These are phyloP conservation scores for Punctularia strigosozonata DNA, from an alignment of 768 basidiomycete genomes.

Conservation along the genomic window DNA sequence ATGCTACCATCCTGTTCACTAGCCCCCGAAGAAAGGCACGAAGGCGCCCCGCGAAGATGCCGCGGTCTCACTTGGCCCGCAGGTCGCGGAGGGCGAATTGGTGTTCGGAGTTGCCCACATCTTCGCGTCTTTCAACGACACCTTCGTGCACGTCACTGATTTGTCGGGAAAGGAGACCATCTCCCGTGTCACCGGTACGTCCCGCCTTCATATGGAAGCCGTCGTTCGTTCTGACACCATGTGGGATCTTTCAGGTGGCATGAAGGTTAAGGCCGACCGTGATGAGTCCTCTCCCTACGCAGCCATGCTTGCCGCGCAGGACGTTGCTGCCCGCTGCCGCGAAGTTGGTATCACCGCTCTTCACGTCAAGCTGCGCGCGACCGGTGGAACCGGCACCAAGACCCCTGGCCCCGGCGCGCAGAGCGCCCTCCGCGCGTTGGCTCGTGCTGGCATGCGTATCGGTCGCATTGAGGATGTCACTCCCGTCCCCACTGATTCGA, in stretches of 20 bases:
- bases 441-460: slow-evolving; percentile 96
- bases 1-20: too few species aligned
- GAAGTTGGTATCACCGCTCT: slow-evolving; percentile 98
- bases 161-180: slow-evolving; percentile 98
- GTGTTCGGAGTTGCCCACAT: slow-evolving; percentile 99
- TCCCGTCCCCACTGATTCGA: slow-evolving; percentile 93
- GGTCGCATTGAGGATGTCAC: slow-evolving; percentile 98
- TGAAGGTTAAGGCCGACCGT: slow-evolving; percentile 99
- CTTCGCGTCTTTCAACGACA: slow-evolving; percentile 99
- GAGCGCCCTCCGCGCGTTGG: slow-evolving; percentile 93
- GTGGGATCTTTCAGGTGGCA: slow-evolving; percentile 52
- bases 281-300: slow-evolving; percentile 98
- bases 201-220: neutral
- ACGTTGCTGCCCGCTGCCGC: slow-evolving; percentile 91
- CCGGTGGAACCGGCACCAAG: slow-evolving; percentile 97
- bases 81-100: slow-evolving; percentile 91
- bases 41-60: slow-evolving; percentile 72
- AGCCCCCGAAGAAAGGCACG: slow-evolving; percentile 81
- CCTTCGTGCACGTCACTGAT: slow-evolving; percentile 99
- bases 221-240: neutral
- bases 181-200: slow-evolving; percentile 89
- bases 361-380: slow-evolving; percentile 98
- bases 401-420: slow-evolving; percentile 98
- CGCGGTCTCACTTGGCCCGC: slow-evolving; percentile 87
- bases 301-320: slow-evolving; percentile 97